Base-by-base conservation (phyloP, 2,329 filamentous ascomycete species). In the Trichoderma arundinaceum region DNA sequence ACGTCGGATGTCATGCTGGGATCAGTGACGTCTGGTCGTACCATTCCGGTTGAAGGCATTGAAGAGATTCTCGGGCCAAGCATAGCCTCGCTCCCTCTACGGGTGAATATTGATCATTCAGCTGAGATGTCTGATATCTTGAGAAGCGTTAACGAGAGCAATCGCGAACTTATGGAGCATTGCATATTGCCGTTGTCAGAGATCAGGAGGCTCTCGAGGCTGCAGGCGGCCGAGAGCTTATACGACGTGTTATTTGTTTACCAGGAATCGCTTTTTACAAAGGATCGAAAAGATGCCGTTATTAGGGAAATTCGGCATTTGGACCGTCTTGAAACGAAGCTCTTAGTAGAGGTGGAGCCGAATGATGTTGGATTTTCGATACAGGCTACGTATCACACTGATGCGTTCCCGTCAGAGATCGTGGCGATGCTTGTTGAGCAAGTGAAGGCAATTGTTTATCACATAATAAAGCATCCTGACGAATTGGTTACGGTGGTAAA, bases 181-280 rank as follows among this genome's bases (percentile, higher is more conserved):
- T 85, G 84, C 22, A 79, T 80, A 1, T 72, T 93, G 6, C 83
- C 92, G 0, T 81, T 96, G 2, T 79, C 86, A 0, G 87, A 92
- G 1, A 91, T 97, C 69, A 89, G 87, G 71, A 86, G 84, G 69
- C 76, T 84, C 1, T 85, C 83, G 3, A 84, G 83, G 0, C 67
- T 90, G 0, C 77, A 82, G 33, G 81, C 86, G 0, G 80, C 83
- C 0, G 82, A 86, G 44, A 77, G 78, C 1, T 77, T 96, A 0
- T 97, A 94, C 70, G 91, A 96, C 70, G 84, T 89, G 0, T 79
- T 97, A 0, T 89, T 96, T 71, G 88, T 94, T 0, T 97, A 94
- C 82, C 94, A 97, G 71, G 90, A 96, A 72, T 90, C 89, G 0
- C 79, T 90, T 1, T 69, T 70, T 2, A 73, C 72, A 77, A 80